Evolutionary conservation across 2,329 filamentous ascomycete genomes (phyloP).

Genomic region (Phaeosphaeria sp.): DNA sequence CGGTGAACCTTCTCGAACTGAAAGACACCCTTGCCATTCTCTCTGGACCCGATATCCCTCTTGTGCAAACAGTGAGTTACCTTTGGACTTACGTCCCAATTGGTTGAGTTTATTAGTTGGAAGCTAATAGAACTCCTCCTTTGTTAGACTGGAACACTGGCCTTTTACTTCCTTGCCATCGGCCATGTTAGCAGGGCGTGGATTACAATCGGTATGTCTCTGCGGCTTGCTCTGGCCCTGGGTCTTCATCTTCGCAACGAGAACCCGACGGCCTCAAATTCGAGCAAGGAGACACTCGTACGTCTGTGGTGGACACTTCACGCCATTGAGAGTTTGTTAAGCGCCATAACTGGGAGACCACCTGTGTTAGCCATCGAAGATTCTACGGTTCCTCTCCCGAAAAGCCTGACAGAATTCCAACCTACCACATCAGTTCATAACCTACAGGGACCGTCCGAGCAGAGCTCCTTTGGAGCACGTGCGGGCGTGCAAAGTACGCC

Average conservation of each 20-base stretch:
- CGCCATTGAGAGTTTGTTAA: conserved; percentile 46
- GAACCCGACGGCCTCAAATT: conserved; percentile 23
- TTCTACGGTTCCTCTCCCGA: conserved; percentile 41
- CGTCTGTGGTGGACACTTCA: conserved; percentile 51
- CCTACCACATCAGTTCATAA: background rate
- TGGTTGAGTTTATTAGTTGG: background rate
- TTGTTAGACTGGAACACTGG: conserved; percentile 27
- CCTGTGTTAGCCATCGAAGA: conserved; percentile 41
- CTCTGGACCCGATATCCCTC: conserved; percentile 42
- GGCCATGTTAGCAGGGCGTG: conserved; percentile 41
- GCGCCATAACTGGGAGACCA: conserved; percentile 49
- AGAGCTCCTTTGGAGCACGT: background rate
- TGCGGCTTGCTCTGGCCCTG: conserved; percentile 46
- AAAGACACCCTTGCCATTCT: conserved; percentile 25
- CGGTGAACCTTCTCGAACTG: conserved; percentile 31
- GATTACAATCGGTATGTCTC: conserved; percentile 45
- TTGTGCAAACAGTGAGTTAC: conserved; percentile 47
- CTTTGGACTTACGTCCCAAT: conserved; percentile 6
- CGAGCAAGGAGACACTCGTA: conserved; percentile 41
- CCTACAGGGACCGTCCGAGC: background rate
- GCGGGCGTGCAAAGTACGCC: background rate
- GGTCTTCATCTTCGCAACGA: conserved; percentile 50
- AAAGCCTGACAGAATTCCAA: background rate
- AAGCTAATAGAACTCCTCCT: conserved; percentile 9
- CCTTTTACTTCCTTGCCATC: conserved; percentile 34